These are phyloP conservation scores for Xylariales sp. DNA, from an alignment of 2,329 filamentous ascomycete species.

Conservation along the genomic window DNA sequence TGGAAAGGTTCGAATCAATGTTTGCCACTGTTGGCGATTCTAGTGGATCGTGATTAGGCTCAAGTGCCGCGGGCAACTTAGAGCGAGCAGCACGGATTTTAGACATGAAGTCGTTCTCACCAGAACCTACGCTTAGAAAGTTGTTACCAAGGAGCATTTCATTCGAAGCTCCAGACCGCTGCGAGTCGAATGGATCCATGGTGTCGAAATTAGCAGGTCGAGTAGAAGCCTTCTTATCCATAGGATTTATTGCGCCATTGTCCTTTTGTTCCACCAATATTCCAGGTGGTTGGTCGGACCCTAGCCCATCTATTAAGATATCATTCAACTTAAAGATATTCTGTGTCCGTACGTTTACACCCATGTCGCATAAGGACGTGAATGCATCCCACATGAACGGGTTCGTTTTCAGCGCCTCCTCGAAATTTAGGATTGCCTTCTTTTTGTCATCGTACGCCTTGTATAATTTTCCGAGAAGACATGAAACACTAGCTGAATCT, in stretches of 20 bases:
- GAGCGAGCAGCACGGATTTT: constrained; percentile 65
- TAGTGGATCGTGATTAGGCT: constrained; percentile 63
- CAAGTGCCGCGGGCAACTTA: constrained; percentile 56
- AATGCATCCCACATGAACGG: constrained; percentile 99
- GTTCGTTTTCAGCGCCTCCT: constrained; percentile 88
- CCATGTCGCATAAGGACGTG: constrained; percentile 86
- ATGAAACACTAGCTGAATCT: constrained; percentile 85
- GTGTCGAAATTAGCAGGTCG: constrained; percentile 54
- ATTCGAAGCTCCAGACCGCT: constrained; percentile 55
- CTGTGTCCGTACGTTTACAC: constrained; percentile 80
- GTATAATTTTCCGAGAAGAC: constrained; percentile 88
- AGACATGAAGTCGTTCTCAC: constrained; percentile 66
- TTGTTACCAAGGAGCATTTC: constrained; percentile 56
- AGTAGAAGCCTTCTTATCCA: constrained; percentile 58
- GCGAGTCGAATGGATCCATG: constrained; percentile 65
- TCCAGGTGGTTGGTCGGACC: constrained; percentile 51
- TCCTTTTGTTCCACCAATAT: constrained; percentile 54
- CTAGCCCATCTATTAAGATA: constrained; percentile 60
- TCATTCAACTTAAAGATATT: constrained; percentile 87
- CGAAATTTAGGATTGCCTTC: constrained; percentile 86
- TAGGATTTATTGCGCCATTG: constrained; percentile 48
- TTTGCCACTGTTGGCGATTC: constrained; percentile 71
- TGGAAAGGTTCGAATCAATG: constrained; percentile 52
- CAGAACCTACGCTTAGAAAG: constrained; percentile 55
- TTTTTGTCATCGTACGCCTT: constrained; percentile 83